Conservation (phyloP, 352 stramenopile genomes). For the Aphanomyces astaci region DNA sequence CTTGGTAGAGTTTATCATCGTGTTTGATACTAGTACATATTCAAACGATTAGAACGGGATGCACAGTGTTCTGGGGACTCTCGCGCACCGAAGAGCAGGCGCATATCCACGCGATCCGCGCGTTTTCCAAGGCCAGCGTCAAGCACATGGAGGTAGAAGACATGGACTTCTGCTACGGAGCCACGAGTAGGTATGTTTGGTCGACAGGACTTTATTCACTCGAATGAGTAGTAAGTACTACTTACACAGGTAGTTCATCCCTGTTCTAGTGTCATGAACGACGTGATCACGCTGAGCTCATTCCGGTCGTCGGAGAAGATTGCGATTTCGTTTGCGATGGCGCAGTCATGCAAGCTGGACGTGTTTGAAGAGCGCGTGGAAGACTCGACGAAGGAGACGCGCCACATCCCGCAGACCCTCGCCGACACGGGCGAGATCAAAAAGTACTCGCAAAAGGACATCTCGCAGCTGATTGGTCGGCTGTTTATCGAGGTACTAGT, state of each 20-base stretch:
- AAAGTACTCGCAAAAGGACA: slow-evolving; percentile 83
- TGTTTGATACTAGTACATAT: no score
- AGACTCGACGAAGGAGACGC: slow-evolving; percentile 78
- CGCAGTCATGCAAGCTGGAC: slow-evolving; percentile 89
- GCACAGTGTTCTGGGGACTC: slow-evolving; percentile 86
- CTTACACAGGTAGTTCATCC: no score
- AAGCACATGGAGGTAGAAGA: slow-evolving; percentile 84
- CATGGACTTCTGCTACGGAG: slow-evolving; percentile 83
- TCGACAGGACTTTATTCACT: no score
- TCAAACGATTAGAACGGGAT: slow-evolving; percentile 77
- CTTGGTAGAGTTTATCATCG: no score
- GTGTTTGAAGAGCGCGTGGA: slow-evolving; percentile 89
- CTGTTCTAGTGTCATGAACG: slow-evolving; percentile 44
- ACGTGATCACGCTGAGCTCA: slow-evolving; percentile 77
- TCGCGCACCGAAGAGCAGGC: slow-evolving; percentile 66
- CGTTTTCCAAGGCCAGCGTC: slow-evolving; percentile 57
- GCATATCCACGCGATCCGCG: slow-evolving; percentile 48
- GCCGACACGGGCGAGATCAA: slow-evolving; percentile 79
- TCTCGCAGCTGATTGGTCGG: slow-evolving; percentile 86
- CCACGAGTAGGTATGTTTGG: slow-evolving; percentile 47
- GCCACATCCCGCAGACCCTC: slow-evolving; percentile 85
- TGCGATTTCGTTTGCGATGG: slow-evolving; percentile 89
- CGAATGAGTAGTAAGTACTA: no score
- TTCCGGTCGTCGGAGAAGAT: slow-evolving; percentile 83
- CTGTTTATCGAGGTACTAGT: slow-evolving; percentile 75